Conservation (phyloP, 2,329 filamentous ascomycete genomes). For the Akanthomyces uredinophilus region DNA sequence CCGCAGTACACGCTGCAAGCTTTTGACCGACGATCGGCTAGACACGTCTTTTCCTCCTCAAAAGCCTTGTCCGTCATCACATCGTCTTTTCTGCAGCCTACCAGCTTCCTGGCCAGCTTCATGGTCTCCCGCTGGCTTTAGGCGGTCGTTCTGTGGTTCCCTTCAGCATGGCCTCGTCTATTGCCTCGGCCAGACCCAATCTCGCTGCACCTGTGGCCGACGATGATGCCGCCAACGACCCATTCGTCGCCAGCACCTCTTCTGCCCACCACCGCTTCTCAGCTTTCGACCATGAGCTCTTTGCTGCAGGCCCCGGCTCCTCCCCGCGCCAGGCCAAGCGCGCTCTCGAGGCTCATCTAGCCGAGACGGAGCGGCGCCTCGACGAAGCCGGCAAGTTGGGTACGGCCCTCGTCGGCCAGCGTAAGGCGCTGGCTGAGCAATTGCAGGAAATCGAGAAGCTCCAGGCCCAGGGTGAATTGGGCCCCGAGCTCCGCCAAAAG, state of each 20-base stretch:
- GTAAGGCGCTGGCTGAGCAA: conserved; percentile 74
- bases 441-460: conserved; percentile 79
- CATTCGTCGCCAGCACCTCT: conserved; percentile 49
- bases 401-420: conserved; percentile 80
- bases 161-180: conserved; percentile 39
- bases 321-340: conserved; percentile 85
- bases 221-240: conserved; percentile 48
- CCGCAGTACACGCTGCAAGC: not conserved
- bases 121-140: conserved; percentile 15
- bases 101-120: conserved; percentile 7
- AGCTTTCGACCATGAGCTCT: conserved; percentile 74
- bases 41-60: not conserved
- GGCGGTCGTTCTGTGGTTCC: conserved; percentile 11
- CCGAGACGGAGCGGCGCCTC: conserved; percentile 85
- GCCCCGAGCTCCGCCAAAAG: conserved; percentile 75
- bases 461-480: conserved; percentile 70
- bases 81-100: not conserved
- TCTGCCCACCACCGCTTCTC: conserved; percentile 65
- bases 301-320: conserved; percentile 67
- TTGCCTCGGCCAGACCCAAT: conserved; percentile 37
- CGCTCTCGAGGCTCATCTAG: conserved; percentile 83
- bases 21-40: not conserved
- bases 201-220: conserved; percentile 35
- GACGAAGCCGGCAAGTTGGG: conserved; percentile 88
- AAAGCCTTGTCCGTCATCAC: not conserved